Evolutionary conservation across 257 asterid genomes (phyloP), one percentile per base, ranked within the genome.

Genomic region (Nicotiana tomentosiformis): DNA sequence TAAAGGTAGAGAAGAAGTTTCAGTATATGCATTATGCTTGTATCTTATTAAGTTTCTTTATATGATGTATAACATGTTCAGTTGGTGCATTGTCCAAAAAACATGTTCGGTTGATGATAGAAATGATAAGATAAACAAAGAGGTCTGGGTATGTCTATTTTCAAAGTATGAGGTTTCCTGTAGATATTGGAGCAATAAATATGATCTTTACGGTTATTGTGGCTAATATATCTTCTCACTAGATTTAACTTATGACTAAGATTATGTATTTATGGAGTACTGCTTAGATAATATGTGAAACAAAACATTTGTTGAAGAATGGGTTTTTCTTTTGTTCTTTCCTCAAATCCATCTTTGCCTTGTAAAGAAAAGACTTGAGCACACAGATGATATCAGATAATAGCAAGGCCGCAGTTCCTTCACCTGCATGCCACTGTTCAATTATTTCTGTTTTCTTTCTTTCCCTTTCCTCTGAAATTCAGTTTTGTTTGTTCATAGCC

Each of bases 1-100:
- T 14, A 74, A 51, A 53, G 29, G 64, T 74, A 8, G 33, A 51
- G 23, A 23, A 39, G 26, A 51, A 74, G 62, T 57, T 74, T 51
- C 80, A 74, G 80, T 74, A 74, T 7, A 51, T 15, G 43, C 80
- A 51, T 51, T 74, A 74, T 74, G 43, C 26, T 74, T 74, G 64
- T 74, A 15, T 74, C 80, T 74, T 35, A 29, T 49, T 43, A 49
- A 49, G 60, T 14, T 23, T 23, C 61, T 74, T 7, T 49, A 26
- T 23, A 74, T 14, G 62, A 49, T 26, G 23, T 49, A 49, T 74
- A 49, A 14, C 39, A 74, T 74, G 26, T 64, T 74, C 29, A 49
- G 61, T 23, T 74, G 62, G 39, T 49, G 79, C 78, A 58, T 20
- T 23, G 1, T 49, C 15, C 30, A 46, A 46, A 49, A n/a, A 49